Percentiles rank a stretch among this genome's conserved stretches.
phyloP scores from a whole-genome alignment of 768 basidiomycete genomes.

The Mycena rebaudengoi region DNA sequence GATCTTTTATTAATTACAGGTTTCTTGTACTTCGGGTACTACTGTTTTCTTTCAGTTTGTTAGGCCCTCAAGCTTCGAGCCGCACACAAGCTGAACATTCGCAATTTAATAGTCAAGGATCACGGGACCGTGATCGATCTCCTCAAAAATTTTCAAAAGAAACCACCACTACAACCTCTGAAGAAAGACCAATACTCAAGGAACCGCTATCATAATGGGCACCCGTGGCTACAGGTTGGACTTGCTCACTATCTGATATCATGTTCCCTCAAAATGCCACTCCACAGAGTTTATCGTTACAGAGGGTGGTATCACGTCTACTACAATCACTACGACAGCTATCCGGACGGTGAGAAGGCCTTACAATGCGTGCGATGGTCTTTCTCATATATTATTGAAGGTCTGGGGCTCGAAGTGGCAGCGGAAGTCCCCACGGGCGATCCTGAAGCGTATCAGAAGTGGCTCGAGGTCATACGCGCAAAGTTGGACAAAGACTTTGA shows the following conservation, averaged over 20 bases:
- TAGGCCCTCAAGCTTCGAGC: too few relatives aligned
- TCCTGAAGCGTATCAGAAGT: constrained; percentile 18
- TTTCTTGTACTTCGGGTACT: too few relatives aligned
- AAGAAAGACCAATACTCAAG: too few relatives aligned
- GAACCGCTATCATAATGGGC: constrained; percentile 30
- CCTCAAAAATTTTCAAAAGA: too few relatives aligned
- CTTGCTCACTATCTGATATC: too few relatives aligned
- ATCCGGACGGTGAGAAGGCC: constrained; percentile 24
- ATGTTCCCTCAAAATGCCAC: neutral
- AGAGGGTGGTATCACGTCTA: constrained; percentile 28
- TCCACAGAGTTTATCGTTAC: constrained; percentile 30
- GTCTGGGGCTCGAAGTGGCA: constrained; percentile 30
- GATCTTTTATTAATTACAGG: too few relatives aligned
- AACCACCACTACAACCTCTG: too few relatives aligned
- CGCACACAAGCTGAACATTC: too few relatives aligned
- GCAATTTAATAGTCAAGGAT: too few relatives aligned
- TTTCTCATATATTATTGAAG: neutral
- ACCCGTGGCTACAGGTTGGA: constrained; percentile 27
- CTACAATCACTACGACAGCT: constrained; percentile 31
- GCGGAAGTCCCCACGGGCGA: constrained; percentile 24
- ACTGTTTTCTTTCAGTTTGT: too few relatives aligned
- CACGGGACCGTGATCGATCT: too few relatives aligned
- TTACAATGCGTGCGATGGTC: neutral
- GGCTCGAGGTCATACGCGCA: constrained; percentile 20
- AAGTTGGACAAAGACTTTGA: constrained; percentile 17